phyloP scores from a whole-genome alignment of 768 basidiomycete species.

The Mycena maculata region DNA sequence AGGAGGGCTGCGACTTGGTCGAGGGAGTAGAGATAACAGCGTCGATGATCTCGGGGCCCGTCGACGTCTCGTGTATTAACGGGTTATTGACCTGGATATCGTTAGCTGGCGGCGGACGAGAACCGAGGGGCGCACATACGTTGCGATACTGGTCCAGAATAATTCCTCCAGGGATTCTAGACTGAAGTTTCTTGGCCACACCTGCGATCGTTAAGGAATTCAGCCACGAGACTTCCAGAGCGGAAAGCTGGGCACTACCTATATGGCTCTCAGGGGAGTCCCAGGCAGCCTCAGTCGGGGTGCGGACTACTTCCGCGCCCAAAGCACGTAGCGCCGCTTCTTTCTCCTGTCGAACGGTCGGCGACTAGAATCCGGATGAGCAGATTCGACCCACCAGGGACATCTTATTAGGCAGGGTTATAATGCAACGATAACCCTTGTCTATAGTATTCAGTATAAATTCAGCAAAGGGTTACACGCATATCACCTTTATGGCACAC shows the following conservation, averaged over 20 bases:
- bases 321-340: conserved; percentile 91
- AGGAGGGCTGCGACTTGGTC: conserved; percentile 66
- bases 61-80: conserved; percentile 89
- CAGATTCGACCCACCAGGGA: conserved; percentile 63
- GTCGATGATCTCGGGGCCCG: conserved; percentile 92
- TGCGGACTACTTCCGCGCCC: conserved; percentile 94
- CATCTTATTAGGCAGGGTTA: conserved; percentile 96
- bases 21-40: conserved; percentile 77
- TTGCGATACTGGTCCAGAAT: conserved; percentile 95
- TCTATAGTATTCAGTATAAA: conserved; percentile 79
- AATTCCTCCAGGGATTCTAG: conserved; percentile 84
- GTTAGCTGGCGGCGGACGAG: neutral
- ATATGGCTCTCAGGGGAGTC: conserved; percentile 93
- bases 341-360: conserved; percentile 72
- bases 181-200: conserved; percentile 81
- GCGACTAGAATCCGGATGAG: neutral
- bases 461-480: conserved; percentile 33
- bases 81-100: conserved; percentile 78
- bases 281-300: conserved; percentile 90
- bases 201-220: conserved; percentile 91
- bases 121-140: conserved; percentile 49
- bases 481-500: conserved; percentile 89
- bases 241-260: conserved; percentile 66
- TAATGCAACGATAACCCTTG: conserved; percentile 93
- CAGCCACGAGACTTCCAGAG: conserved; percentile 73